phyloP scores from a whole-genome alignment of 495 filamentous ascomycete genomes.

The Neurospora terricola region DNA sequence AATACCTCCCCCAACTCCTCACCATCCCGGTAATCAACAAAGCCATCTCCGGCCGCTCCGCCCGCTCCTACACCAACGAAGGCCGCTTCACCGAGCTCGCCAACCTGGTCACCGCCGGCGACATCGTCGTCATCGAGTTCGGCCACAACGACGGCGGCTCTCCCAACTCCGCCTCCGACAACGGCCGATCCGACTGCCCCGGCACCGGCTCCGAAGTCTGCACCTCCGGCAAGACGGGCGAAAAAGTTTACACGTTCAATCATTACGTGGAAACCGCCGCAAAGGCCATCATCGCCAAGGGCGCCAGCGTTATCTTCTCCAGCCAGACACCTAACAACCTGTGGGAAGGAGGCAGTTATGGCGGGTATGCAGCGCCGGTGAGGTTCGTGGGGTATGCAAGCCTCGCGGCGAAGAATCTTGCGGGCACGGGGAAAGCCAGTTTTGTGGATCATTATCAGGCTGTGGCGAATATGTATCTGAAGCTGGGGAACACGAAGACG shows the following conservation, averaged over 20 bases:
- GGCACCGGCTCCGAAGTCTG: conserved; percentile 48
- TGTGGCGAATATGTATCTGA: conserved; percentile 40
- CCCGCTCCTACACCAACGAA: conserved; percentile 51
- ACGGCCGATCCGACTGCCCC: conserved; percentile 49
- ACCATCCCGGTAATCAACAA: conserved; percentile 43
- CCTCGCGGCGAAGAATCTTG: conserved; percentile 34
- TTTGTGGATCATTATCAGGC: conserved; percentile 57
- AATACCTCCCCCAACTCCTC: conserved; percentile 42
- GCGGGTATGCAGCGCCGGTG: conserved; percentile 17
- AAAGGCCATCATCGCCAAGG: conserved; percentile 48
- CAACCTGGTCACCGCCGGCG: conserved; percentile 34
- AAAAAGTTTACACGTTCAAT: conserved; percentile 46
- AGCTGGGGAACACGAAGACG: conserved; percentile 36
- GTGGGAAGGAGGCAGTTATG: conserved; percentile 47
- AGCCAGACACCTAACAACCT: conserved; percentile 53
- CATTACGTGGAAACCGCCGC: conserved; percentile 32
- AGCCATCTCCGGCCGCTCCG: conserved; percentile 48
- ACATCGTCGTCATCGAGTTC: conserved; percentile 54
- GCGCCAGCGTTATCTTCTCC: conserved; percentile 52
- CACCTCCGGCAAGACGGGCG: conserved; percentile 35
- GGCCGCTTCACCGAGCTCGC: conserved; percentile 48
- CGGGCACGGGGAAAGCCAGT: conserved; percentile 23
- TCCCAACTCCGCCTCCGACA: conserved; percentile 41
- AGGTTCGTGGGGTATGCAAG: conserved; percentile 51
- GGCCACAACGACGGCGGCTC: conserved; percentile 59